Base-by-base conservation (phyloP, 345 rosid genomes). In the Populus davidiana region DNA sequence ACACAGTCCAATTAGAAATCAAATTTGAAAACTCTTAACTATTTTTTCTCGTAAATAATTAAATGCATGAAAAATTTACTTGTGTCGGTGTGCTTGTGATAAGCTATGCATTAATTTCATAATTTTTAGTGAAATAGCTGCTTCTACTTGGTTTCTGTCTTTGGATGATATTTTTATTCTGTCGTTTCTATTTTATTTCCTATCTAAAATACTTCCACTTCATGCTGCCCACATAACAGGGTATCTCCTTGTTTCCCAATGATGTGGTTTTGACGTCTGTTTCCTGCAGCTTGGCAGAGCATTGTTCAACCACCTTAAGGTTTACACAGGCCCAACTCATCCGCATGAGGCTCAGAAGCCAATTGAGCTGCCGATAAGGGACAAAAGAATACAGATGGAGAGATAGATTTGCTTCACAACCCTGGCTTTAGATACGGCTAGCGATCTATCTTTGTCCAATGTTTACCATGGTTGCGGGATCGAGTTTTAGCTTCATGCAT, bases 311-410 rank as follows among this genome's bases (percentile, higher is more conserved):
- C 99, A 96, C 86, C 90, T 96, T 20, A 93, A 92, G 87, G 99
- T 92, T 61, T 96, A 92, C 93, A 90, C 91, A 82, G 99, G 99
- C 12, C 90, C 97, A 14, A 88, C 90, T 12, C 98, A 96, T 83
- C 99, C 99, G 1, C 99, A 92, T 0, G 97, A 93, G 50, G 97
- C 97, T 1, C 99, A 95, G 82, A 85, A 78, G 89, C 99, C 99
- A 0, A 79, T 88, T 35, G 97, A 91, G 47, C 89, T 96, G 44
- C 99, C 99, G 11, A 84, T 92, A 79, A 83, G 89, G 83, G 99
- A 96, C 92, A 90, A 91, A 90, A 92, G 97, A 88, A 87, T 93
- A 81, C 91, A 88, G 80, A 85, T 70, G 86, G 76, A 76, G 82
- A 73, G 73, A 62, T 93, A 88, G 79, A 73, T 56, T 54, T 44